Evolutionary conservation across 2,329 filamentous ascomycete species (phyloP).

Genomic region (Alternaria triticimaculans): DNA sequence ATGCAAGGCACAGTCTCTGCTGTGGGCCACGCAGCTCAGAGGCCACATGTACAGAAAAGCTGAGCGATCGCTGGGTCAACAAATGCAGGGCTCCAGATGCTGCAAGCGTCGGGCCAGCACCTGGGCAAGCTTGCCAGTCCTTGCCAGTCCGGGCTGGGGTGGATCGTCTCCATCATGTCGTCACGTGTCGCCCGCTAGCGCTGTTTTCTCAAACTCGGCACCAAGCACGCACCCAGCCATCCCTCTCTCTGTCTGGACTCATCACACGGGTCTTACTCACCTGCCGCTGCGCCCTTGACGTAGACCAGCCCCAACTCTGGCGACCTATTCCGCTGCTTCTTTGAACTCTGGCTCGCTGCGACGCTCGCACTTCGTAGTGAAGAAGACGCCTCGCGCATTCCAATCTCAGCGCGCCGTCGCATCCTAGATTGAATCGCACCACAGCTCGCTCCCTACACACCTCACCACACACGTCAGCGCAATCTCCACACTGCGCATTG

Average conservation of each 20-base stretch:
- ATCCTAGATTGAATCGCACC: constrained; percentile 32
- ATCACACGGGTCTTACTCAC: constrained; percentile 22
- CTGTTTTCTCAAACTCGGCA: constrained; percentile 22
- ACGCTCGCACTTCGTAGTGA: constrained; percentile 24
- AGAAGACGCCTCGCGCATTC: constrained; percentile 27
- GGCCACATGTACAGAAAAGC: neutral
- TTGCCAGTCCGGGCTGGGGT: neutral
- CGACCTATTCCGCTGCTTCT: constrained; percentile 25
- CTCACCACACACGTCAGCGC: constrained; percentile 29
- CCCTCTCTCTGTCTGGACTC: constrained; percentile 5
- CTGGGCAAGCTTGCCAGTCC: neutral
- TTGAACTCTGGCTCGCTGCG: constrained; percentile 31
- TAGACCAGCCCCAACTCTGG: constrained; percentile 27
- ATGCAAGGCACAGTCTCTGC: constrained; percentile 6
- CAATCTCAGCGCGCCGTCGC: constrained; percentile 30
- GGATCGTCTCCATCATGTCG: neutral
- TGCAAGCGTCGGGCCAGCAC: neutral
- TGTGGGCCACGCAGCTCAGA: neutral
- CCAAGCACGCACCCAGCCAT: constrained; percentile 6
- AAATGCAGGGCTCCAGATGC: neutral
- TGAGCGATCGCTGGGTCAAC: neutral
- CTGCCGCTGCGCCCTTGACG: constrained; percentile 26
- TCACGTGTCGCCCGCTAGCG: constrained; percentile 24
- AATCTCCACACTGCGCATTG: constrained; percentile 22
- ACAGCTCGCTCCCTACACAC: constrained; percentile 23